Percentiles rank a stretch among this genome's conserved stretches.
Conservation (phyloP, 23 red algal species). For the Gracilaria gracilis region DNA sequence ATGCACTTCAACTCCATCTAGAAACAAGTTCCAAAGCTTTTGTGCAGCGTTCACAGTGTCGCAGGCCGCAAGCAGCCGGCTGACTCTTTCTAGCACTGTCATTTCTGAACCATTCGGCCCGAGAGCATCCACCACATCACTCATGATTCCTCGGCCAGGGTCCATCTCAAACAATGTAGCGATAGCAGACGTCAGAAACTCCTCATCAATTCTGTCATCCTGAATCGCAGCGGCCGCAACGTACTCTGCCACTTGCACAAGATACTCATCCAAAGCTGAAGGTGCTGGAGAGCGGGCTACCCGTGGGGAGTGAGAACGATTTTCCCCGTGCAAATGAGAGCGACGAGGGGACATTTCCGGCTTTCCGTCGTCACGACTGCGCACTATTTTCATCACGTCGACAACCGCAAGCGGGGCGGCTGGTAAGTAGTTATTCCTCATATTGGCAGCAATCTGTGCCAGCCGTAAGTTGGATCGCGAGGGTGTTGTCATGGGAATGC, state of each 20-base stretch:
- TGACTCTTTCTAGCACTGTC: slow-evolving; percentile 51
- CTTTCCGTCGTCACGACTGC: background rate
- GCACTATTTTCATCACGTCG: slow-evolving; percentile 44
- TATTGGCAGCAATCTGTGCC: slow-evolving; percentile 43
- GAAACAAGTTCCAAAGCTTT: slow-evolving; percentile 68
- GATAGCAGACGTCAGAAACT: slow-evolving; percentile 67
- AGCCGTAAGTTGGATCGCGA: slow-evolving; percentile 17
- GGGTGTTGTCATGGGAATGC: slow-evolving; percentile 58
- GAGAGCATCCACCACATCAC: slow-evolving; percentile 63
- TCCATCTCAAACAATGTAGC: slow-evolving; percentile 73
- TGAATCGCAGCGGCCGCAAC: slow-evolving; percentile 57
- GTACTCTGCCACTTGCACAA: slow-evolving; percentile 53
- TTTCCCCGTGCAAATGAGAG: background rate
- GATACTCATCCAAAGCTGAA: slow-evolving; percentile 40
- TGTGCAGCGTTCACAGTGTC: slow-evolving; percentile 52
- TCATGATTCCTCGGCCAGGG: slow-evolving; percentile 63
- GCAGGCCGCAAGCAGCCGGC: slow-evolving; percentile 27
- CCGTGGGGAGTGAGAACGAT: background rate
- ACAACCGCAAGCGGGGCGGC: slow-evolving; percentile 61
- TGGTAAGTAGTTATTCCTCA: slow-evolving; percentile 14
- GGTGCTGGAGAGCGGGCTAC: slow-evolving; percentile 5
- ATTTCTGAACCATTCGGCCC: slow-evolving; percentile 59
- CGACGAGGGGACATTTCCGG: background rate
- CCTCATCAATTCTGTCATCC: slow-evolving; percentile 70
- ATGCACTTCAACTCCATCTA: slow-evolving; percentile 72